Evolutionary conservation across 1,284 basidiomycete species (phyloP).

Genomic region (Marasmius oreades): DNA sequence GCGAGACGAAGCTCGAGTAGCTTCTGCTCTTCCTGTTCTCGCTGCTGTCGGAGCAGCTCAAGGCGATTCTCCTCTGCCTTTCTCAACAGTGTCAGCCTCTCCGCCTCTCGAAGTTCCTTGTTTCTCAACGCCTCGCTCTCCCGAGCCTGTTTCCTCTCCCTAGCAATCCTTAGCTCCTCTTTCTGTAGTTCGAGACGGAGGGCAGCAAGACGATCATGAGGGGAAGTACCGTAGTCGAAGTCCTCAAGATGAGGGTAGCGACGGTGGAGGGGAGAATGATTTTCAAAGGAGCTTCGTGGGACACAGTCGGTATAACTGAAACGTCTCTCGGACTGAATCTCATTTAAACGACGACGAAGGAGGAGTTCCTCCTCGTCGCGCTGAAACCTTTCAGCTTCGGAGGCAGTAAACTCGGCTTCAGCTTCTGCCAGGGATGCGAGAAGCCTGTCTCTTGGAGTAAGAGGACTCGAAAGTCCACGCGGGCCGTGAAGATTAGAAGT

Average conservation of each 20-base stretch:
- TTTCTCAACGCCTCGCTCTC: slow-evolving; percentile 13
- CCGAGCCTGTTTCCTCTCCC: slow-evolving; percentile 13
- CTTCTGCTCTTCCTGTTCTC: slow-evolving; percentile 8
- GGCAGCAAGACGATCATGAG: slow-evolving; percentile 7
- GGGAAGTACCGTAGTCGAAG: neutral
- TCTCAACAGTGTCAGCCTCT: slow-evolving; percentile 11
- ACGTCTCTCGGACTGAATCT: slow-evolving; percentile 25
- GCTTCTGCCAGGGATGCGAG: slow-evolving; percentile 3
- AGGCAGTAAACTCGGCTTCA: slow-evolving; percentile 13
- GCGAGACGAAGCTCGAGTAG: neutral
- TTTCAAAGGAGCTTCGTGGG: neutral
- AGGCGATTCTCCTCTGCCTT: slow-evolving; percentile 7
- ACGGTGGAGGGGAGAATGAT: neutral
- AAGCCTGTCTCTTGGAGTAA: slow-evolving; percentile 3
- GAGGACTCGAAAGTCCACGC: neutral
- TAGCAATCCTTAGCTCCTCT: slow-evolving; percentile 18
- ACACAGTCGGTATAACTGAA: slow-evolving; percentile 8
- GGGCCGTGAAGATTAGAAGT: neutral
- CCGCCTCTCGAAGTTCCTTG: slow-evolving; percentile 6
- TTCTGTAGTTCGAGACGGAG: slow-evolving; percentile 22
- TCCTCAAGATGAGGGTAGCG: no score
- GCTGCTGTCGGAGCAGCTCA: slow-evolving; percentile 1
- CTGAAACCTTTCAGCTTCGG: slow-evolving; percentile 28
- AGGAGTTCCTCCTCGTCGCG: slow-evolving; percentile 27
- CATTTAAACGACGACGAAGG: slow-evolving; percentile 27